Conservation (phyloP, 306 rosid genomes). For the Carpinus fangiana region DNA sequence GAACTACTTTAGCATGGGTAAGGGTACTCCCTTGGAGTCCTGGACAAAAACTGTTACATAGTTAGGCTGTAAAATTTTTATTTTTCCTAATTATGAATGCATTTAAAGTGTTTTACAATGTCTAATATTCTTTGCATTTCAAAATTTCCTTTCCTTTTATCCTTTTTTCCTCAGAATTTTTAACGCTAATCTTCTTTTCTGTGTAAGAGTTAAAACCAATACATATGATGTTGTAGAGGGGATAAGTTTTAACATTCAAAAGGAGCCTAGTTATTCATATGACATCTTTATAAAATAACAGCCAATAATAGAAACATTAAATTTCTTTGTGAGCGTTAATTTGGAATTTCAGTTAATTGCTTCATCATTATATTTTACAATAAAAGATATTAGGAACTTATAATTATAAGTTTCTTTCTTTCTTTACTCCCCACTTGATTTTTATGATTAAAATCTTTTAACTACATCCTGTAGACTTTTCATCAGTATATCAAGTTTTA, state of each 20-base stretch:
- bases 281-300: neutral
- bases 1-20: slow-evolving; percentile 99
- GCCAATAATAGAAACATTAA: neutral
- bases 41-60: slow-evolving; percentile 21
- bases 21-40: slow-evolving; percentile 32
- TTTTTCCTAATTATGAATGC: slow-evolving; percentile 7
- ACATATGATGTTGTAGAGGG: neutral
- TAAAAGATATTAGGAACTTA: neutral
- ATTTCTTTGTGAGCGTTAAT: neutral
- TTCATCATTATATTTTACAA: neutral
- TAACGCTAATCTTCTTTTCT: neutral
- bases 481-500: neutral
- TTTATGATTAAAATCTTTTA: neutral
- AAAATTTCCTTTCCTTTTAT: neutral
- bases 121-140: slow-evolving; percentile 4
- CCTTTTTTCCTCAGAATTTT: slow-evolving; percentile 16
- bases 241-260: neutral
- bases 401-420: neutral
- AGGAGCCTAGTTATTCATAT: neutral
- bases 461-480: neutral
- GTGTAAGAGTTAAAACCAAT: neutral
- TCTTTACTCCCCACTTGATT: neutral
- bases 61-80: slow-evolving; percentile 6
- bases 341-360: neutral
- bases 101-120: neutral